A percentile compares a stretch with the other conserved stretches of the same genome.
Evolutionary conservation across 805 yeast genomes (phyloP).

Genomic region (Zygosaccharomyces bailii): DNA sequence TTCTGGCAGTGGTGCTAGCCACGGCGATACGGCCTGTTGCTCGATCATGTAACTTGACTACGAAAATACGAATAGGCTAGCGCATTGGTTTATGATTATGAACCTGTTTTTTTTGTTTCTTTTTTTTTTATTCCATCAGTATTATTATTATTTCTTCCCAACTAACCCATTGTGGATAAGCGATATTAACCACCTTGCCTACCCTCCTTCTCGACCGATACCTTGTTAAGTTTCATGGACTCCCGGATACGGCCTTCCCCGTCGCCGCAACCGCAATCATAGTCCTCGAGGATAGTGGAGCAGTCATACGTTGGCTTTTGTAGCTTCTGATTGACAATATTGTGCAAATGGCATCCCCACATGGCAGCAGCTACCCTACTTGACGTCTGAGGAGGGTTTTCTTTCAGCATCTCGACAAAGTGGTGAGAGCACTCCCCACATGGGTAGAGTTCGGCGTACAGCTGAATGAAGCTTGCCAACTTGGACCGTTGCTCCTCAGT

Average conservation of each 20-base stretch:
- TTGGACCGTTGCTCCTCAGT: constrained; percentile 58
- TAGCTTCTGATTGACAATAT: constrained; percentile 73
- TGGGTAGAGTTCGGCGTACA: constrained; percentile 91
- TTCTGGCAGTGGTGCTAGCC: not conserved
- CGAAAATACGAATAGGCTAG: no score
- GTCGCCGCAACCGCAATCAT: constrained; percentile 96
- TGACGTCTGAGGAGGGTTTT: constrained; percentile 81
- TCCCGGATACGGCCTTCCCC: constrained; percentile 44
- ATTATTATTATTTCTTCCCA: not conserved
- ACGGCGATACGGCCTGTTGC: constrained; percentile 1
- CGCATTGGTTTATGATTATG: no score
- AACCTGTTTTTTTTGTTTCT: not conserved
- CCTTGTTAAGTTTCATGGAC: constrained; percentile 15
- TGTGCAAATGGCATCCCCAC: constrained; percentile 96
- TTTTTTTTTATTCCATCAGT: not conserved
- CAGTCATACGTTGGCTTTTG: constrained; percentile 79
- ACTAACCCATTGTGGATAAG: not conserved
- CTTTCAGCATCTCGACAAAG: constrained; percentile 62
- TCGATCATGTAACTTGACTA: not conserved
- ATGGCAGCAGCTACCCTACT: constrained; percentile 77
- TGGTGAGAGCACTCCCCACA: constrained; percentile 97
- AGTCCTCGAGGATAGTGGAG: constrained; percentile 76
- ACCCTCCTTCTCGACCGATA: constrained; percentile 47
- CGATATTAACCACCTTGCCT: constrained; percentile 45
- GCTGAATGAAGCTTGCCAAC: constrained; percentile 56